Evolutionary conservation across 441 rosid genomes (phyloP).

Genomic region (Mallotus japonicus): DNA sequence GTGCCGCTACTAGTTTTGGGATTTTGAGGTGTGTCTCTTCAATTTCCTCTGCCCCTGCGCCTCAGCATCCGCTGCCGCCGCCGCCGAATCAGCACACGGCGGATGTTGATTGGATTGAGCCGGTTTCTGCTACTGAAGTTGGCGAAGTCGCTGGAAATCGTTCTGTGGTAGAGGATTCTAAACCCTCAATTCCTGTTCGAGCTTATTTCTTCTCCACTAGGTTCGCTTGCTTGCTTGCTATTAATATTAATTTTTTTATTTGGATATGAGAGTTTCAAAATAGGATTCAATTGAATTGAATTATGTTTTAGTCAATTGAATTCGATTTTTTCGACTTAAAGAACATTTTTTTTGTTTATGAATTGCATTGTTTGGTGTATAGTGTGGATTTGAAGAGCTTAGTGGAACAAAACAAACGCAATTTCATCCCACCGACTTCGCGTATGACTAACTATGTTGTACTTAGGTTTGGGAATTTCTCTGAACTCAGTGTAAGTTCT

Average conservation of each 20-base stretch:
- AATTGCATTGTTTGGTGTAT: conserved; percentile 13
- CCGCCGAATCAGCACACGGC: background rate
- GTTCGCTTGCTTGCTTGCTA: conserved; percentile 26
- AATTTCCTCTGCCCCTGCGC: conserved; percentile 32
- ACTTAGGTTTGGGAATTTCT: conserved; percentile 68
- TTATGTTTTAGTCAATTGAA: too few relatives aligned
- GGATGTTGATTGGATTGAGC: conserved; percentile 46
- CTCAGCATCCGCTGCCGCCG: conserved; percentile 27
- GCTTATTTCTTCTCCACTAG: conserved; percentile 89
- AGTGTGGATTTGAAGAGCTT: conserved; percentile 93
- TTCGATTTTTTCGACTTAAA: too few relatives aligned
- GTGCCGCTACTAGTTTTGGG: conserved; percentile 8
- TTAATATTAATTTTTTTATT: too few relatives aligned
- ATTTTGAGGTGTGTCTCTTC: conserved; percentile 47
- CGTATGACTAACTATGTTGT: conserved; percentile 92
- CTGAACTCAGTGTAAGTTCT: conserved; percentile 52
- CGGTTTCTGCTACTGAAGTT: conserved; percentile 47
- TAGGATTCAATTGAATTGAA: background rate
- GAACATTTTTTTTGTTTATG: too few relatives aligned
- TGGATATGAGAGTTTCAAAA: background rate
- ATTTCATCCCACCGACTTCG: conserved; percentile 82
- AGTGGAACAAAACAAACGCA: conserved; percentile 76
- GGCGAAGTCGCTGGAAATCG: conserved; percentile 26
- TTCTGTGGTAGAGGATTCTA: conserved; percentile 40
- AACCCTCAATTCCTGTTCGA: conserved; percentile 68